These are phyloP conservation scores for Pyrenochaeta sp. DNA, from an alignment of 2,329 filamentous ascomycete species.

Conservation along the genomic window DNA sequence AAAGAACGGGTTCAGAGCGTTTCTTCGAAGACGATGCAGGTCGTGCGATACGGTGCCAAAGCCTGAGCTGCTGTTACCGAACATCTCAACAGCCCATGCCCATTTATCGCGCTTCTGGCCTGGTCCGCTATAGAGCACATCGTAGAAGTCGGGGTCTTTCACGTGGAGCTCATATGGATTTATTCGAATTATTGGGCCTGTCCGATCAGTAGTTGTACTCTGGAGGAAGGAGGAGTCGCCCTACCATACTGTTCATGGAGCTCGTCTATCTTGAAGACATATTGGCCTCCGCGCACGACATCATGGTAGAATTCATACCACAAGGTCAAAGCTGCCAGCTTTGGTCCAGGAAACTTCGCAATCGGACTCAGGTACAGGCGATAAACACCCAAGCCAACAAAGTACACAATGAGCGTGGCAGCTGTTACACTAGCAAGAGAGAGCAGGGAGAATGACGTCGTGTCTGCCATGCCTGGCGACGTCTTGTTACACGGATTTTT, in stretches of 20 bases:
- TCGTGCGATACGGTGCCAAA: conserved; percentile 29
- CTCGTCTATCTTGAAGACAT: conserved; percentile 5
- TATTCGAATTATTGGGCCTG: conserved; percentile 16
- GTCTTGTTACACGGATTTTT: no score
- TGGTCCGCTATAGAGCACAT: not conserved
- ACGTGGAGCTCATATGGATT: conserved; percentile 14
- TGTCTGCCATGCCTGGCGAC: no score
- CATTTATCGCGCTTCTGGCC: conserved; percentile 5
- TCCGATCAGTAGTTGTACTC: no score
- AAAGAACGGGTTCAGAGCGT: conserved; percentile 33
- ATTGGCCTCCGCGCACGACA: conserved; percentile 14
- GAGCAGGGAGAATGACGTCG: no score
- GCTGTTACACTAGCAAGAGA: no score
- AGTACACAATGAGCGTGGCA: no score
- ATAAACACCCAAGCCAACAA: no score
- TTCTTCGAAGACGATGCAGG: conserved; percentile 27
- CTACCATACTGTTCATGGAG: conserved; percentile 16
- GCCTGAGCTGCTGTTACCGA: conserved; percentile 17
- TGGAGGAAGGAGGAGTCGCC: not conserved
- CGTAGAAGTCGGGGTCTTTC: conserved; percentile 12
- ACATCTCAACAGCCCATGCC: conserved; percentile 1
- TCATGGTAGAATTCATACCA: conserved; percentile 19
- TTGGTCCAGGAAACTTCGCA: conserved; percentile 19
- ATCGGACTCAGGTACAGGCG: conserved; percentile 14
- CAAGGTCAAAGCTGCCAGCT: conserved; percentile 18